Percentiles rank a stretch among this genome's conserved stretches.
Conservation (phyloP, 2,329 filamentous ascomycete species). For the Drechslerella dactyloides region DNA sequence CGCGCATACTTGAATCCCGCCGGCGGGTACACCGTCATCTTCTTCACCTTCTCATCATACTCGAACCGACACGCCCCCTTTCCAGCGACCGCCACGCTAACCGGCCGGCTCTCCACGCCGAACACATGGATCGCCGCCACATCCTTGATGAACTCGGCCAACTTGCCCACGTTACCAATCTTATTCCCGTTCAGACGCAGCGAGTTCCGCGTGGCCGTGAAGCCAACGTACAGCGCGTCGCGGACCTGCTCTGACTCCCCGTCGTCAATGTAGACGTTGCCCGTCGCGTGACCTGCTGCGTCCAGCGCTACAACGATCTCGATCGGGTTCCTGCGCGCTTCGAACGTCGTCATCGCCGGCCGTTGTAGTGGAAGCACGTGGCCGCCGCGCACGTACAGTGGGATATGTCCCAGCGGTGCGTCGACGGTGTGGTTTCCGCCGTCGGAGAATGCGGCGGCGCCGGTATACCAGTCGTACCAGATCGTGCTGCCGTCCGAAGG, state of each 20-base stretch:
- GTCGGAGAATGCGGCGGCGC: slow-evolving; percentile 63
- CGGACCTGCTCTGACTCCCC: slow-evolving; percentile 62
- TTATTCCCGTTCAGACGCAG: slow-evolving; percentile 16
- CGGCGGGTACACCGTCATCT: slow-evolving; percentile 22
- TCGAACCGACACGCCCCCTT: slow-evolving; percentile 4
- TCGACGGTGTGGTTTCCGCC: slow-evolving; percentile 67
- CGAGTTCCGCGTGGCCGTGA: slow-evolving; percentile 9
- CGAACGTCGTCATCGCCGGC: slow-evolving; percentile 70
- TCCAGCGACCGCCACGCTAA: slow-evolving; percentile 7
- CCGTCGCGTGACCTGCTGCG: slow-evolving; percentile 64
- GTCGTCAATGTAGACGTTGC: slow-evolving; percentile 75
- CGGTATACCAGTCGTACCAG: slow-evolving; percentile 85
- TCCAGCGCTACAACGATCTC: slow-evolving; percentile 70
- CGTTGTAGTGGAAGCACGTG: slow-evolving; percentile 72
- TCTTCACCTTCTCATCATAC: slow-evolving; percentile 13
- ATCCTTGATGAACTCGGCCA: slow-evolving; percentile 13
- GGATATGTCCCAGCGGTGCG: slow-evolving; percentile 72
- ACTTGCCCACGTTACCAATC: slow-evolving; percentile 14
- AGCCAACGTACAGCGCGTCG: slow-evolving; percentile 22
- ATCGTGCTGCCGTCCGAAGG: slow-evolving; percentile 68
- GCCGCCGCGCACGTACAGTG: slow-evolving; percentile 73
- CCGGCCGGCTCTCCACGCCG: slow-evolving; percentile 18
- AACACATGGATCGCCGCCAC: slow-evolving; percentile 15
- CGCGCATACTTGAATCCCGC: slow-evolving; percentile 10
- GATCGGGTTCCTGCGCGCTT: slow-evolving; percentile 70